Percentiles rank a stretch among this genome's conserved stretches.
Conservation (phyloP, 2,329 filamentous ascomycete genomes). For the Botrytis aclada region DNA sequence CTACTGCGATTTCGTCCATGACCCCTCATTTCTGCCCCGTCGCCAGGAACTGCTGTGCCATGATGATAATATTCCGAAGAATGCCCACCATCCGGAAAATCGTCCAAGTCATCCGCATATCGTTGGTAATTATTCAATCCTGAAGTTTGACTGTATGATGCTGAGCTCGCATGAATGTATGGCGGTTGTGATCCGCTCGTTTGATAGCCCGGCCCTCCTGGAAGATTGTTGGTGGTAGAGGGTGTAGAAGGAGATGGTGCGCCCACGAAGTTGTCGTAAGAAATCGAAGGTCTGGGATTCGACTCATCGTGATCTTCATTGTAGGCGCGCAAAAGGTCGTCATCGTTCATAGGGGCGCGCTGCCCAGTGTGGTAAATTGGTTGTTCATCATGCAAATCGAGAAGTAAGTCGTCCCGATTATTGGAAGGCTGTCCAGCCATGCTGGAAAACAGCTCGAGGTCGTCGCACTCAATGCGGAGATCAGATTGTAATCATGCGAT, state of each 20-base stretch:
- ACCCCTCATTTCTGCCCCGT: constrained; percentile 47
- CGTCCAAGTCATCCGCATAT: constrained; percentile 85
- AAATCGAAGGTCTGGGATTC: constrained; percentile 75
- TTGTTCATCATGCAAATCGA: constrained; percentile 70
- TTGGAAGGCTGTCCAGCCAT: constrained; percentile 60
- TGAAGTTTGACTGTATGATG: constrained; percentile 64
- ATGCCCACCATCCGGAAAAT: constrained; percentile 72
- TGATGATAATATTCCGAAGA: constrained; percentile 74
- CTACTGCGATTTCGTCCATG: constrained; percentile 80
- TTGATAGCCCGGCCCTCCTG: constrained; percentile 36
- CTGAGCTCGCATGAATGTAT: constrained; percentile 26
- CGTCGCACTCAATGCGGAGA: constrained; percentile 32
- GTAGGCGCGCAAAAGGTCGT: constrained; percentile 74
- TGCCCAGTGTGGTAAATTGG: constrained; percentile 73
- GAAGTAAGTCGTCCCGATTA: constrained; percentile 57
- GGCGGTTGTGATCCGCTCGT: constrained; percentile 26
- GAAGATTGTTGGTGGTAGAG: constrained; percentile 42
- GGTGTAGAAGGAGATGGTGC: constrained; percentile 52
- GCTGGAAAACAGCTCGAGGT: constrained; percentile 39
- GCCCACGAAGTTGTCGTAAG: constrained; percentile 93
- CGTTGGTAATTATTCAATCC: constrained; percentile 84
- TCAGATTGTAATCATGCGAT: constrained; percentile 26
- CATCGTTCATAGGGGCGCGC: constrained; percentile 74
- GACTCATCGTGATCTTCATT: constrained; percentile 58
- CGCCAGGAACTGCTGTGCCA: constrained; percentile 57